Conservation (phyloP, 441 rosid genomes). For the Erysimum cheiri region DNA sequence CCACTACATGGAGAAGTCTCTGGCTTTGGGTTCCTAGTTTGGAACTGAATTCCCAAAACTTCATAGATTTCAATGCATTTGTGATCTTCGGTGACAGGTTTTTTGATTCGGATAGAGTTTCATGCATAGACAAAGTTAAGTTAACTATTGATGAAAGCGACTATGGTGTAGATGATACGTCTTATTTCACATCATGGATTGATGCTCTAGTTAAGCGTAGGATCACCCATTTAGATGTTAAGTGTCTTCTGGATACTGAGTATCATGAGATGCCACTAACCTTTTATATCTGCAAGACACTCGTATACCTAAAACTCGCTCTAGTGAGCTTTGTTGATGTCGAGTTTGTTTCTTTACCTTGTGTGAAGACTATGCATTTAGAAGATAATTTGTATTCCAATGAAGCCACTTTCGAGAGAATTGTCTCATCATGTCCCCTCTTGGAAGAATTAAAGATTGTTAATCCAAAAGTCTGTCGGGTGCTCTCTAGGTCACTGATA, state of each 20-base stretch:
- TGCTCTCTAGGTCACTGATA: conserved; percentile 18
- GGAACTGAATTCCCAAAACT: not conserved
- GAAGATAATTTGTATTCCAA: not conserved
- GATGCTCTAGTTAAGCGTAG: not conserved
- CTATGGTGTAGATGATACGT: not conserved
- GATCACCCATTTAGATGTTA: not conserved
- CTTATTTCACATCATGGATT: not conserved
- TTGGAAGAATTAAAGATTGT: not conserved
- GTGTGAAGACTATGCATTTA: conserved; percentile 8
- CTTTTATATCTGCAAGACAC: not conserved
- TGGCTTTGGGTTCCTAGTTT: not conserved
- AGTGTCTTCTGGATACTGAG: not conserved
- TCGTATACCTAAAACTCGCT: not conserved
- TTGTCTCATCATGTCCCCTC: conserved; percentile 13
- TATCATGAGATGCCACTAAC: not conserved
- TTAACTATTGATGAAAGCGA: not conserved
- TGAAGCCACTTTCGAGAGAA: conserved; percentile 17
- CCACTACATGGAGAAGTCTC: not conserved
- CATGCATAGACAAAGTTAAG: not conserved
- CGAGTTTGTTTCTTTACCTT: conserved; percentile 16
- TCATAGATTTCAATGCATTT: not conserved
- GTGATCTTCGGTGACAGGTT: not conserved
- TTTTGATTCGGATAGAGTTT: not conserved
- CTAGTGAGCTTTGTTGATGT: not conserved
- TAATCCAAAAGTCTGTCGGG: not conserved